These are phyloP conservation scores for Exophiala oligosperma DNA, from an alignment of 2,329 filamentous ascomycete species.

Conservation along the genomic window DNA sequence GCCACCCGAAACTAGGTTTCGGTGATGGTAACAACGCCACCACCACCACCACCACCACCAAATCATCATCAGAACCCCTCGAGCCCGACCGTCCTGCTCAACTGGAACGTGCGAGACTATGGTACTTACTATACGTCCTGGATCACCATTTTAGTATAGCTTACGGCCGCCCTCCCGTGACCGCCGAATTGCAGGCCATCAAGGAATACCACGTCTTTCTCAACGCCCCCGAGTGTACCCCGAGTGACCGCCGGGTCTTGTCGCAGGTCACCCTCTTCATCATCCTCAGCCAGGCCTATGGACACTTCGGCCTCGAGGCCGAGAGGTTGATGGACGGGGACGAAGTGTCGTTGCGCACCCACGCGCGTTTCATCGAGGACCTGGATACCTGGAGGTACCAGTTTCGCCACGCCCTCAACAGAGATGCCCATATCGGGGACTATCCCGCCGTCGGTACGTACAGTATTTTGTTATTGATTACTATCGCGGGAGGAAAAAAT, in stretches of 20 bases:
- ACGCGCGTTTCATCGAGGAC: slow-evolving; percentile 47
- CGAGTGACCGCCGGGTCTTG: slow-evolving; percentile 57
- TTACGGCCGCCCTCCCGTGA: slow-evolving; percentile 59
- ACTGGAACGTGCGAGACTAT: slow-evolving; percentile 58
- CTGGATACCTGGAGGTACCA: slow-evolving; percentile 55
- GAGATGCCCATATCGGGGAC: slow-evolving; percentile 28
- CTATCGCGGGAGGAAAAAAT: no score
- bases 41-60: no score
- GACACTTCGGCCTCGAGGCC: slow-evolving; percentile 57
- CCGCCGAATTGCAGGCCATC: slow-evolving; percentile 59
- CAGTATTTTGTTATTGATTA: no score
- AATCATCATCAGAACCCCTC: slow-evolving; percentile 35
- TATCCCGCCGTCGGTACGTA: slow-evolving; percentile 27
- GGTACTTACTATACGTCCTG: slow-evolving; percentile 65
- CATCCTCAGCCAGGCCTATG: slow-evolving; percentile 58
- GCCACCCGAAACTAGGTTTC: no score
- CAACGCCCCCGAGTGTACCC: slow-evolving; percentile 51
- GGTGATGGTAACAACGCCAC: no score
- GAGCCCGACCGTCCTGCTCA: slow-evolving; percentile 20
- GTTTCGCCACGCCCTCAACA: slow-evolving; percentile 38
- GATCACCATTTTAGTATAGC: slow-evolving; percentile 66
- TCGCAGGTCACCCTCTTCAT: slow-evolving; percentile 60
- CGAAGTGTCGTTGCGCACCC: slow-evolving; percentile 42
- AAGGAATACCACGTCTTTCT: slow-evolving; percentile 59
- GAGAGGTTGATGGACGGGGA: slow-evolving; percentile 29